Percentiles rank a stretch among this genome's conserved stretches.
Evolutionary conservation across 177 flowering plant genomes (phyloP).

Genomic region (Vitis hybrid): DNA sequence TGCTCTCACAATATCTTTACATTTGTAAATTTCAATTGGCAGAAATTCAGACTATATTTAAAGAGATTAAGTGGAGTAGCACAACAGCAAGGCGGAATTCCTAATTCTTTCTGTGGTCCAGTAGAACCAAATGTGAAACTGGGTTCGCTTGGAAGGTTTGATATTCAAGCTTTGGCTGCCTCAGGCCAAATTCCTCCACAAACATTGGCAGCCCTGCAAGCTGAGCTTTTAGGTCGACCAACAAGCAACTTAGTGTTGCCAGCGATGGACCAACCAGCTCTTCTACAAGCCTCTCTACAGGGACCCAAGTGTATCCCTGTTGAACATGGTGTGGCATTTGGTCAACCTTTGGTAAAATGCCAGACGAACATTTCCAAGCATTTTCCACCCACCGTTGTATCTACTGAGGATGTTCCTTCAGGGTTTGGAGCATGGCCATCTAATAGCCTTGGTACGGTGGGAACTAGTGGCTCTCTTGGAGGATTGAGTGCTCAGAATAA

Average conservation of each 20-base stretch:
- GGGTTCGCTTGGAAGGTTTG: slow-evolving; percentile 58
- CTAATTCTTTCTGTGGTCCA: slow-evolving; percentile 49
- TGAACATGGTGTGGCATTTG: slow-evolving; percentile 52
- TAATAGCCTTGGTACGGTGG: slow-evolving; percentile 34
- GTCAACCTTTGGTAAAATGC: slow-evolving; percentile 59
- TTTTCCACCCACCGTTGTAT: slow-evolving; percentile 33
- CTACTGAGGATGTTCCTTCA: slow-evolving; percentile 46
- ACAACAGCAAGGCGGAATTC: slow-evolving; percentile 57
- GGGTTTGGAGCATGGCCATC: slow-evolving; percentile 56
- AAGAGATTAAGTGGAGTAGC: slow-evolving; percentile 76
- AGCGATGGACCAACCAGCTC: slow-evolving; percentile 44
- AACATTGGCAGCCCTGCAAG: slow-evolving; percentile 69
- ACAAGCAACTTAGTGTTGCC: slow-evolving; percentile 46
- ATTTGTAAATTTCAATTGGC: slow-evolving; percentile 23
- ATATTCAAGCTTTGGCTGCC: slow-evolving; percentile 73
- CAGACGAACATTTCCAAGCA: slow-evolving; percentile 47
- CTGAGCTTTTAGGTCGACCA: slow-evolving; percentile 69
- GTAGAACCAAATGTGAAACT: slow-evolving; percentile 42
- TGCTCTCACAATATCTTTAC: not conserved
- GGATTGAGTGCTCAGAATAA: slow-evolving; percentile 36
- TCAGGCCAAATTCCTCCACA: slow-evolving; percentile 83
- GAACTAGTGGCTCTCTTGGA: slow-evolving; percentile 26
- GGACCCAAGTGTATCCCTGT: slow-evolving; percentile 46
- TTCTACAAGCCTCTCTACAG: slow-evolving; percentile 54
- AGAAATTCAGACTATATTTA: slow-evolving; percentile 83